Evolutionary conservation across 2,329 filamentous ascomycete species (phyloP).

Genomic region (Aureobasidium sp.): DNA sequence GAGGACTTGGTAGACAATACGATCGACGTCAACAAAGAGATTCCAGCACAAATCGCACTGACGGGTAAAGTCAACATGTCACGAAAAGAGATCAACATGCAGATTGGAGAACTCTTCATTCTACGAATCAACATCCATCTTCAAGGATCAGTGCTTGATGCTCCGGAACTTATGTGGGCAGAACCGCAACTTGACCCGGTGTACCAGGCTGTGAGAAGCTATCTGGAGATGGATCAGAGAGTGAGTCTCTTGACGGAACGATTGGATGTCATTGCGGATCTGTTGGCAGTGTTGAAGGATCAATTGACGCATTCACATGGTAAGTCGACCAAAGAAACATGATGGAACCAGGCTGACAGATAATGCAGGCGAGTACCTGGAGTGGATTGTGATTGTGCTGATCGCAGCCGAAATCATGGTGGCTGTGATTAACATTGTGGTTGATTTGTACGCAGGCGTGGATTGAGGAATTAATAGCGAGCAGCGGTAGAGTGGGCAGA

Average conservation of each 20-base stretch:
- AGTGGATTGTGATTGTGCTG: slow-evolving; percentile 72
- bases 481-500: neutral
- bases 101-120: slow-evolving; percentile 97
- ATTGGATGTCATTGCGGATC: slow-evolving; percentile 84
- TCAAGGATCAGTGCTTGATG: slow-evolving; percentile 92
- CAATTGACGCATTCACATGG: slow-evolving; percentile 90
- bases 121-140: slow-evolving; percentile 96
- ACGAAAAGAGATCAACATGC: slow-evolving; percentile 94
- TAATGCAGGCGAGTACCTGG: slow-evolving; percentile 36
- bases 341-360: slow-evolving; percentile 48
- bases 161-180: slow-evolving; percentile 96
- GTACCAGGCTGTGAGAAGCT: slow-evolving; percentile 89
- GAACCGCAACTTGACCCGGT: slow-evolving; percentile 95
- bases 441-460: slow-evolving; percentile 69
- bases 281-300: slow-evolving; percentile 88
- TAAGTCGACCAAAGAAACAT: slow-evolving; percentile 45
- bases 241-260: slow-evolving; percentile 83
- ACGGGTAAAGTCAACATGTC: slow-evolving; percentile 88
- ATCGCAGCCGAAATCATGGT: slow-evolving; percentile 95
- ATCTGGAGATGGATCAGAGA: slow-evolving; percentile 96
- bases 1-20: slow-evolving; percentile 92
- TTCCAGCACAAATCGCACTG: slow-evolving; percentile 83
- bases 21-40: slow-evolving; percentile 85
- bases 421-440: slow-evolving; percentile 78
- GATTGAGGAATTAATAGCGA: slow-evolving; percentile 13